Conservation (phyloP, 768 basidiomycete genomes). For the Termitomyces sp. region DNA sequence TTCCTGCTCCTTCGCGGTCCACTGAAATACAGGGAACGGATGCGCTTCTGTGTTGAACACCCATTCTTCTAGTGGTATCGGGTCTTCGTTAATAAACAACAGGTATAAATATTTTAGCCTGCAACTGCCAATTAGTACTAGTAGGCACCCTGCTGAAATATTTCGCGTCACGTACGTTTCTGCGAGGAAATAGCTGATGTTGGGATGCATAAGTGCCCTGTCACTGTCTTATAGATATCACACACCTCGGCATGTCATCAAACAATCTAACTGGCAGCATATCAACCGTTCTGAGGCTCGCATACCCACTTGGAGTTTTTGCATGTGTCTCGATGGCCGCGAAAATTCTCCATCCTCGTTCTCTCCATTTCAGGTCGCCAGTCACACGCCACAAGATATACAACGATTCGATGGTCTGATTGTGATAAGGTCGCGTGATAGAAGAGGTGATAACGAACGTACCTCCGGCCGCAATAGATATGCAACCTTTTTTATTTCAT, state of each 20-base stretch:
- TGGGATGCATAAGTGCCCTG: not conserved
- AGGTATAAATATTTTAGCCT: constrained; percentile 75
- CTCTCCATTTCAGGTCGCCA: constrained; percentile 64
- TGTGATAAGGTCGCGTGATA: not conserved
- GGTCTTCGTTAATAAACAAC: constrained; percentile 62
- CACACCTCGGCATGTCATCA: constrained; percentile 76
- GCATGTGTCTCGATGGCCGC: constrained; percentile 59
- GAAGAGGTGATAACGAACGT: constrained; percentile 14
- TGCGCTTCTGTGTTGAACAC: constrained; percentile 75
- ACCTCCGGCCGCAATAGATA: constrained; percentile 76
- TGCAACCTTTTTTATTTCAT: constrained; percentile 36
- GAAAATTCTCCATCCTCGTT: constrained; percentile 69
- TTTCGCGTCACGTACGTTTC: constrained; percentile 36
- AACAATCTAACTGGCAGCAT: constrained; percentile 29
- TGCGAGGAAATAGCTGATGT: constrained; percentile 38
- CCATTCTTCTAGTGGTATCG: constrained; percentile 52
- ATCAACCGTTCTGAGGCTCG: constrained; percentile 51
- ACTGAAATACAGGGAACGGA: constrained; percentile 68
- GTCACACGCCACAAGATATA: constrained; percentile 72
- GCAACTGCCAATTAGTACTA: constrained; percentile 5
- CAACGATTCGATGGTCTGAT: constrained; percentile 71
- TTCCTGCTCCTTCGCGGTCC: constrained; percentile 51
- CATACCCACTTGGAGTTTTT: constrained; percentile 59
- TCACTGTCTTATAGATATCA: too few relatives aligned
- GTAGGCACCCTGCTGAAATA: not conserved